Percentiles rank a stretch among this genome's conserved stretches.
Conservation (phyloP, 176 grass and related monocot genomes). For the Oryza meridionalis region DNA sequence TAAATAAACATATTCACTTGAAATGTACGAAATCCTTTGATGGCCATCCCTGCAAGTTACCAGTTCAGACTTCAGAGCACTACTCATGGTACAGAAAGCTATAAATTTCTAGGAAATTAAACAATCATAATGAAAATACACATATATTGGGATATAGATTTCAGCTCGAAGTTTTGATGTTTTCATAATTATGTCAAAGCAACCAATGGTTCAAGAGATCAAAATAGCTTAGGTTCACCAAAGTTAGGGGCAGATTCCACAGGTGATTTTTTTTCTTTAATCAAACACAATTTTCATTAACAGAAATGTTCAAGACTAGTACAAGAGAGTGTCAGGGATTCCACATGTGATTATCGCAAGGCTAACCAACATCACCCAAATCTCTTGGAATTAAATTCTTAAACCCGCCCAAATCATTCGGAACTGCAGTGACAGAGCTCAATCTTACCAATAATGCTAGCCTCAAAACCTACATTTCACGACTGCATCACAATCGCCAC, state of each 20-base stretch:
- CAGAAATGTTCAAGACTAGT: too few relatives aligned
- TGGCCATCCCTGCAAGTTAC: not conserved
- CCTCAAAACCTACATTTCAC: constrained; percentile 8
- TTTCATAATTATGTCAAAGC: not conserved
- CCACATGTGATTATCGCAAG: too few relatives aligned
- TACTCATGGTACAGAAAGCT: not conserved
- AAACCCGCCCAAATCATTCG: not conserved
- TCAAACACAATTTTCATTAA: too few relatives aligned
- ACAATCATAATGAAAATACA: not conserved
- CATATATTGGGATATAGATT: too few relatives aligned
- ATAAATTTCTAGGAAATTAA: not conserved
- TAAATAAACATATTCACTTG: too few relatives aligned
- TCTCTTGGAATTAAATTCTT: not conserved
- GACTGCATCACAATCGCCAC: not conserved
- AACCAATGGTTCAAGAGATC: not conserved
- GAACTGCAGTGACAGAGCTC: not conserved
- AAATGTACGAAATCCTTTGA: too few relatives aligned
- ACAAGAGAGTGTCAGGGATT: too few relatives aligned
- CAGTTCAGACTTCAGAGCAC: too few relatives aligned
- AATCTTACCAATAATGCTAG: not conserved
- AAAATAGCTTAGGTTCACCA: not conserved
- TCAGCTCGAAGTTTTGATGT: too few relatives aligned
- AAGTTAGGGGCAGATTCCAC: not conserved
- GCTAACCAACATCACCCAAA: too few relatives aligned
- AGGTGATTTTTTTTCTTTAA: too few relatives aligned